Evolutionary conservation across 805 yeast genomes (phyloP), one percentile per base, ranked within the genome.

Genomic region (Scheffersomyces spartinae): DNA sequence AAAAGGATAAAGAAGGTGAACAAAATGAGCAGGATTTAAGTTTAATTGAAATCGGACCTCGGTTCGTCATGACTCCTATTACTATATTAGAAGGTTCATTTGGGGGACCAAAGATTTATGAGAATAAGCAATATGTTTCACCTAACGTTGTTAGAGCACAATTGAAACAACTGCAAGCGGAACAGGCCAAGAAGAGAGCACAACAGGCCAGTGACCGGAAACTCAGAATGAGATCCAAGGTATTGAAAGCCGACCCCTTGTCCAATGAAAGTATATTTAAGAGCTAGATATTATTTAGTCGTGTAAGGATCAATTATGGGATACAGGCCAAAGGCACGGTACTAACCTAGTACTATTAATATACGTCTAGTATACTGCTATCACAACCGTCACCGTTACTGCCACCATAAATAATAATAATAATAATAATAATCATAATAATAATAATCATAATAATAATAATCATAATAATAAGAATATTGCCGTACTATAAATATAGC

Each of bases 31-130:
- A 53, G n/a, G 83, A 84, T 34, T 53, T 82, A 34, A 73, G 84
- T 10, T 64, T 91, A 41, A 80, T 91, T 31, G 98, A 91, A 62
- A 84, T 91, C 40, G 98, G 98, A 3, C 98, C 98, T 26, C 72
- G 98, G 52, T 78, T 85, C 38, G 97, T 91, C 17, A 66, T 91
- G 61, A 88, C 97, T 3, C 75, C 79, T 35, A 86, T 91, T 39
- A 76, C 93, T 32, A 74, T 91, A 27, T 66, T 88, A 36, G 97
- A 91, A 61, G 98, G 98, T 25, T 84, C 96, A 2, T 91, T 91
- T 43, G 88, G 95, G 29, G 98, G 98, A 12, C 95, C 97, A 36
- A 84, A 86, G 67, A 85, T 91, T 38, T 91, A 83, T 56, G 97
- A 91, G 47, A 91, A 91, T 63, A 86, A 83, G 63, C 91, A 88